Evolutionary conservation across 768 basidiomycete genomes (phyloP), one percentile per base, ranked within the genome.

Genomic region (Cyclocybe cylindracea): DNA sequence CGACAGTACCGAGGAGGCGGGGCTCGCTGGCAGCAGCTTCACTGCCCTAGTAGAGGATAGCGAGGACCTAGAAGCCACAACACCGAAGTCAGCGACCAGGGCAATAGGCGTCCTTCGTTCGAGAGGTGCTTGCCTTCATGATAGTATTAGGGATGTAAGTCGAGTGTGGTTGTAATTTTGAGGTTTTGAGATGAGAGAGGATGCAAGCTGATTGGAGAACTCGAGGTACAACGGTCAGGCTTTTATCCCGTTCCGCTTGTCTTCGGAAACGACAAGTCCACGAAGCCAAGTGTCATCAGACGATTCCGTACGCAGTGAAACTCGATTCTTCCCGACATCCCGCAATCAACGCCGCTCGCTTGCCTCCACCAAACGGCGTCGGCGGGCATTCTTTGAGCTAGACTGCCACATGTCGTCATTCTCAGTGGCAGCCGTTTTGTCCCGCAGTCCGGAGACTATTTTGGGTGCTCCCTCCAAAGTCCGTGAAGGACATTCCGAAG

Each of bases 1-100:
- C 87, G 51, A 83, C 77, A 14, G 91, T 89, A 46, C 91, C 91
- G 16, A 91, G 76, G 24, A 91, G 82, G 67, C 88, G 85, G 37
- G 86, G 79, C 68, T 91, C 88, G 58, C 85, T 71, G 57, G 70
- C 56, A 51, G 89, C 88, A 51, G 86, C 82, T 53, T 82, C 61
- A 62, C 76, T 78, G 62, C 89, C 89, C 55, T 78, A 75, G 72
- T 89, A 90, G 43, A 90, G 78, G 61, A 90, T 84, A 64, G 86
- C 86, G 43, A 91, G 79, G 61, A 91, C 71, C 86, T 90, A 44
- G 31, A 34, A 19, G 41, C 54, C 37, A 53, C 18, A 36, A 5
- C 5, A 2, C 24, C 24, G 53, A 44, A 50, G 60, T 45, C 51
- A 59, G 39, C 42, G 50, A 24, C 19, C 24, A 24, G 24, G 5